phyloP scores from a whole-genome alignment of 2,329 filamentous ascomycete species.

The Fusarium circinatum region DNA sequence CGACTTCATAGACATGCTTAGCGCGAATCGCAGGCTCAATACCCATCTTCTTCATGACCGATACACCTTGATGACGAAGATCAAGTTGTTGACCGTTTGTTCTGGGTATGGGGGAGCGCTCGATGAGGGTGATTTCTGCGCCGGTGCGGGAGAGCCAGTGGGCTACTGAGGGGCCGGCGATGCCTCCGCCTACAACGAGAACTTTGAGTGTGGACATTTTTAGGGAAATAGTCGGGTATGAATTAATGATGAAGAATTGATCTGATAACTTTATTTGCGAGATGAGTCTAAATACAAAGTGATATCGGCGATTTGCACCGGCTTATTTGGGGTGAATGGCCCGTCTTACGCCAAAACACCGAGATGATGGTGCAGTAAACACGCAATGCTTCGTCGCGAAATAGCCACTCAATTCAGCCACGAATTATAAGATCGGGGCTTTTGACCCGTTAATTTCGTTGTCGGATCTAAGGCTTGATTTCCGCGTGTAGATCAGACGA shows the following conservation, averaged over 20 bases:
- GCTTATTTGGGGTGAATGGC: background rate
- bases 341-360: background rate
- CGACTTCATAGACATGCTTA: background rate
- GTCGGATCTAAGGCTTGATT: background rate
- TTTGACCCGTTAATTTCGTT: background rate
- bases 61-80: constrained; percentile 4
- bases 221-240: background rate
- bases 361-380: background rate
- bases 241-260: background rate
- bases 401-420: background rate
- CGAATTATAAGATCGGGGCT: too few relatives aligned
- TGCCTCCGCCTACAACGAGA: constrained; percentile 28
- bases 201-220: constrained; percentile 16
- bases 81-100: constrained; percentile 13
- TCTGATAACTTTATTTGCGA: background rate
- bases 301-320: background rate
- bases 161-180: constrained; percentile 30
- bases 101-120: constrained; percentile 5
- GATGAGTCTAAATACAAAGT: background rate
- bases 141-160: constrained; percentile 25
- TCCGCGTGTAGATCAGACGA: background rate
- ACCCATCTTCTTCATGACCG: constrained; percentile 23
- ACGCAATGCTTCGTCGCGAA: background rate
- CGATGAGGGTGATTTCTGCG: constrained; percentile 21
- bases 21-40: constrained; percentile 14